Conservation (phyloP, 179 eudicot genomes). For the Nepenthes alata region DNA sequence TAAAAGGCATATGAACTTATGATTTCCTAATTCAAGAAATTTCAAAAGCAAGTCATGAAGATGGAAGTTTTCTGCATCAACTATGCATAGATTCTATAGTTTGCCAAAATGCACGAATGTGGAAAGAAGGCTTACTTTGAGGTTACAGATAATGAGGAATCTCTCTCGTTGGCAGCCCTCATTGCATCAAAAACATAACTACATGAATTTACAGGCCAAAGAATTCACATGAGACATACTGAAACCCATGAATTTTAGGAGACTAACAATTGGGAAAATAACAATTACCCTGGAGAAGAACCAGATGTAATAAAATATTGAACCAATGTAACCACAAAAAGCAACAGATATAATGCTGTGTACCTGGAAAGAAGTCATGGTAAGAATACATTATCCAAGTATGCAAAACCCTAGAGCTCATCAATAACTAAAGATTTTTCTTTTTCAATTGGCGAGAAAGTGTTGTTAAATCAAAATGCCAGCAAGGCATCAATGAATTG, state of each 20-base stretch:
- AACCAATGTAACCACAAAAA: constrained; percentile 61
- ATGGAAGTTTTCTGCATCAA: not conserved
- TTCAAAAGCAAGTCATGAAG: not conserved
- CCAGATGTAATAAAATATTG: constrained; percentile 77
- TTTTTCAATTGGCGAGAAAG: too few species aligned
- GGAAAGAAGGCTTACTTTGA: constrained; percentile 51
- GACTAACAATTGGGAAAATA: not conserved
- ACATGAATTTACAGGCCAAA: not conserved
- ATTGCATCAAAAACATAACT: constrained; percentile 87
- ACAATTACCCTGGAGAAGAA: constrained; percentile 80
- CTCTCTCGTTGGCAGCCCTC: constrained; percentile 48
- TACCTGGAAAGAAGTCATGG: constrained; percentile 34
- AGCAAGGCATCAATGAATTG: too few species aligned
- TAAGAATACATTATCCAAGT: not conserved
- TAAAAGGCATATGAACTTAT: not conserved
- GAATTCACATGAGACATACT: not conserved
- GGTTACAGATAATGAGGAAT: constrained; percentile 29
- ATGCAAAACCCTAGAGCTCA: not conserved
- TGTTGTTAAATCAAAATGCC: too few species aligned
- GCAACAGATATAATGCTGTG: constrained; percentile 45
- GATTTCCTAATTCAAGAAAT: not conserved
- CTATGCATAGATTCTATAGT: not conserved
- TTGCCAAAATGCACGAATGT: not conserved
- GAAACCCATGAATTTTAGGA: not conserved
- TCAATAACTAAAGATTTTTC: too few species aligned